Evolutionary conservation across 306 rosid genomes (phyloP).

Genomic region (Mucuna pruriens): DNA sequence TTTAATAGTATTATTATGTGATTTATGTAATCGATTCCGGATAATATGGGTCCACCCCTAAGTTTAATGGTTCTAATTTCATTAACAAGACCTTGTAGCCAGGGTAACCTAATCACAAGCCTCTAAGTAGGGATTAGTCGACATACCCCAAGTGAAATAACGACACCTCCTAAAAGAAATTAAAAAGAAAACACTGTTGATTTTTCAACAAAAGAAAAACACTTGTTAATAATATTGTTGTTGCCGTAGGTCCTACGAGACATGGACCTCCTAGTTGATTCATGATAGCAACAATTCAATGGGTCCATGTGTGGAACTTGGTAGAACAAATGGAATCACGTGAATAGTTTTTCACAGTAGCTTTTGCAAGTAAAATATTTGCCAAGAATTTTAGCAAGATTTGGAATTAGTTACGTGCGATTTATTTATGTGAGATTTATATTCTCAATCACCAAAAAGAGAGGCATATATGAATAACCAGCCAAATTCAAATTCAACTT

Average conservation of each 20-base stretch:
- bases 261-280: slow-evolving; percentile 46
- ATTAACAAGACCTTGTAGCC: neutral
- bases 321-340: slow-evolving; percentile 34
- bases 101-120: slow-evolving; percentile 9
- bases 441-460: neutral
- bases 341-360: slow-evolving; percentile 7
- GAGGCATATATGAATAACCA: neutral
- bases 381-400: neutral
- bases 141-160: neutral
- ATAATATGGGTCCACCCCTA: neutral
- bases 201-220: slow-evolving; percentile 6
- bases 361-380: slow-evolving; percentile 10
- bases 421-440: slow-evolving; percentile 14
- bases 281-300: slow-evolving; percentile 34
- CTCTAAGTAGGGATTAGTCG: slow-evolving; percentile 22
- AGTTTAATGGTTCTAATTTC: slow-evolving; percentile 4
- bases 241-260: slow-evolving; percentile 51
- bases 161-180: neutral
- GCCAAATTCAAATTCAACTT: neutral
- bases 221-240: slow-evolving; percentile 31
- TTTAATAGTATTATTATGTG: too few relatives aligned
- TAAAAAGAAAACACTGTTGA: neutral
- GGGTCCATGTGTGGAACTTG: slow-evolving; percentile 41
- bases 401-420: slow-evolving; percentile 14
- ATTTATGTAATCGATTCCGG: too few relatives aligned